A percentile compares a stretch with the other conserved stretches of the same genome.
These are phyloP conservation scores for Trametes cubensis DNA, from an alignment of 768 basidiomycete genomes.

Conservation along the genomic window DNA sequence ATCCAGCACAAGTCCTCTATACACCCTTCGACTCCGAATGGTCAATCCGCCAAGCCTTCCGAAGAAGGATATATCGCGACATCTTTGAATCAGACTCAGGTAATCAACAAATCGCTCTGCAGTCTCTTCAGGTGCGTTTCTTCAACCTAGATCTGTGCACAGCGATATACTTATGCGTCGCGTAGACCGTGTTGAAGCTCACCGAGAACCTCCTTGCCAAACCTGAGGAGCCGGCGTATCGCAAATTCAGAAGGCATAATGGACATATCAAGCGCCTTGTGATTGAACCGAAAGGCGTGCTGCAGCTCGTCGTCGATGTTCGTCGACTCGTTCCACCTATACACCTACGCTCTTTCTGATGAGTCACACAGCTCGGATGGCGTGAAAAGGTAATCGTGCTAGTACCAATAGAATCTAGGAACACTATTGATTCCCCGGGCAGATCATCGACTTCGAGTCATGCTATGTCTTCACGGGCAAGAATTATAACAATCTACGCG, in stretches of 20 bases:
- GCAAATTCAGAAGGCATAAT: constrained; percentile 73
- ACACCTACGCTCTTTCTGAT: not conserved
- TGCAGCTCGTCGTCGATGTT: constrained; percentile 77
- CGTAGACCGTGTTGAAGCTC: constrained; percentile 61
- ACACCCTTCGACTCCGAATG: constrained; percentile 12
- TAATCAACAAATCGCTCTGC: not conserved
- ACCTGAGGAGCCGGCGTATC: constrained; percentile 67
- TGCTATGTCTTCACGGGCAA: constrained; percentile 62
- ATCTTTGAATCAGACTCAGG: not conserved
- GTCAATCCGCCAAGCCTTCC: constrained; percentile 9
- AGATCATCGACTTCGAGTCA: constrained; percentile 72
- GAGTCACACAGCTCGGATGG: constrained; percentile 2
- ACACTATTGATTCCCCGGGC: too few relatives aligned
- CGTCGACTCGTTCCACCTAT: constrained; percentile 27
- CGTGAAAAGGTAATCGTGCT: constrained; percentile 1
- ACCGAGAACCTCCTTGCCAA: constrained; percentile 71
- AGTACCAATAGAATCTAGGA: not conserved
- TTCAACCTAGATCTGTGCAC: not conserved
- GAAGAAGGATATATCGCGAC: constrained; percentile 7
- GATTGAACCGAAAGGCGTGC: constrained; percentile 65
- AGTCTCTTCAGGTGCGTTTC: constrained; percentile 5
- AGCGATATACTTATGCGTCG: too few relatives aligned
- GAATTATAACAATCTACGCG: constrained; percentile 52
- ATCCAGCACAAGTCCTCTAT: constrained; percentile 7
- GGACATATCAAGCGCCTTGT: constrained; percentile 59